phyloP scores from a whole-genome alignment of 495 filamentous ascomycete species.

The Rhypophila decipiens region DNA sequence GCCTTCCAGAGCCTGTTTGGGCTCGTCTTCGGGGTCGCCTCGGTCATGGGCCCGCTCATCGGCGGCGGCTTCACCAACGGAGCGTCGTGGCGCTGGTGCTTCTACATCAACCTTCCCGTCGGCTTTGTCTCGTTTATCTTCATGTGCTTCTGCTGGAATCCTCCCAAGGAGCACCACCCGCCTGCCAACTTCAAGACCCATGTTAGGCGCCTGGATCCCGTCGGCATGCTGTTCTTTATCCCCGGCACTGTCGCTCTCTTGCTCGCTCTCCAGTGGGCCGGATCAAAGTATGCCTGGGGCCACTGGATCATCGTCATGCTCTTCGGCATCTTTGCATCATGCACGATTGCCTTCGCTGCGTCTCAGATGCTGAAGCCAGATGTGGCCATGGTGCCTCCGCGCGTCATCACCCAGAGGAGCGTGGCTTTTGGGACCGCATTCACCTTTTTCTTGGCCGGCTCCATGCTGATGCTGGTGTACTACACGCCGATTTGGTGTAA shows the following conservation, averaged over 20 bases:
- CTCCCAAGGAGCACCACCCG: conserved; percentile 26
- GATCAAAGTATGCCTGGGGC: conserved; percentile 62
- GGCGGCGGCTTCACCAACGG: conserved; percentile 44
- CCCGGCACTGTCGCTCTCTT: conserved; percentile 66
- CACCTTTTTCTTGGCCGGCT: conserved; percentile 51
- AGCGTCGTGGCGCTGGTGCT: conserved; percentile 52
- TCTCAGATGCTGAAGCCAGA: conserved; percentile 64
- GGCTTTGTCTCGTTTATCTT: conserved; percentile 45
- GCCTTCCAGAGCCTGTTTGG: conserved; percentile 52
- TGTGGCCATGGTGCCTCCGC: conserved; percentile 68
- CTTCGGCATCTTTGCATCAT: conserved; percentile 58
- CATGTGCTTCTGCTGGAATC: conserved; percentile 42
- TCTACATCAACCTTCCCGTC: conserved; percentile 60
- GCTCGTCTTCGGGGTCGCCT: conserved; percentile 46
- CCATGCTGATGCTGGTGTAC: conserved; percentile 65
- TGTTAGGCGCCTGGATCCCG: conserved; percentile 56
- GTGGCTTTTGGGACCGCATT: conserved; percentile 59
- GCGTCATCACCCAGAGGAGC: conserved; percentile 66
- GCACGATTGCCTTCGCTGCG: conserved; percentile 53
- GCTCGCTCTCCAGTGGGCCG: conserved; percentile 82
- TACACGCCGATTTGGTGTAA: conserved; percentile 73
- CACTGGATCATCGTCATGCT: conserved; percentile 62
- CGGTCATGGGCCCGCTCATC: conserved; percentile 42
- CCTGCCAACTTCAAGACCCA: conserved; percentile 34
- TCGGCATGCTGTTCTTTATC: conserved; percentile 66